Evolutionary conservation across 805 yeast species (phyloP).

Genomic region (Ogataea thermomethanolica): DNA sequence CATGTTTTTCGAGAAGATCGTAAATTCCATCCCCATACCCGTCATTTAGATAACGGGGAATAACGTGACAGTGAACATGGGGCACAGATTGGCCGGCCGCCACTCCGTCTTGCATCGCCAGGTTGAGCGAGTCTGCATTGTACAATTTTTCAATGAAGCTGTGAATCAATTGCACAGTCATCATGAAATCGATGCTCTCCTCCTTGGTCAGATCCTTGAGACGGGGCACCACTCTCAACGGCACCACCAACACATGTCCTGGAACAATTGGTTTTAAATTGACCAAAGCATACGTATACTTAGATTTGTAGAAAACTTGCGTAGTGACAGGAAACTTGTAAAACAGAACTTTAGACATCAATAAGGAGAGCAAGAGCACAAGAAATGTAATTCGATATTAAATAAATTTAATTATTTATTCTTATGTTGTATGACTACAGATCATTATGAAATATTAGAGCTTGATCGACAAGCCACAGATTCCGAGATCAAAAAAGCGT

Average conservation of each 20-base stretch:
- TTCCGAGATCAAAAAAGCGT: constrained; percentile 70
- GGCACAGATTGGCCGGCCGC: constrained; percentile 97
- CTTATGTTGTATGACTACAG: constrained; percentile 18
- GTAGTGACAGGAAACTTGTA: constrained; percentile 51
- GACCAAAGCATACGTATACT: constrained; percentile 77
- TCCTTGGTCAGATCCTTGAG: constrained; percentile 67
- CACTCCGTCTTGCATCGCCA: constrained; percentile 95
- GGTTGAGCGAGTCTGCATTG: constrained; percentile 78
- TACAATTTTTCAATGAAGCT: constrained; percentile 61
- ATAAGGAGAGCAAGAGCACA: background rate
- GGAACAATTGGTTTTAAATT: constrained; percentile 90
- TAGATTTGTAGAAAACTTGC: constrained; percentile 57
- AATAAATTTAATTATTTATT: constrained; percentile 1
- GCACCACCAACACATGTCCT: constrained; percentile 90
- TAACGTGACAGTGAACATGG: constrained; percentile 89
- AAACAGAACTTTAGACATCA: constrained; percentile 38
- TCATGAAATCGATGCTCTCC: constrained; percentile 76
- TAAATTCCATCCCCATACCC: constrained; percentile 70
- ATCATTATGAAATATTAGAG: constrained; percentile 62
- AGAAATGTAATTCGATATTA: background rate
- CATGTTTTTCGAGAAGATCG: constrained; percentile 52
- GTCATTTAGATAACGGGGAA: constrained; percentile 72
- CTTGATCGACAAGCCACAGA: constrained; percentile 51
- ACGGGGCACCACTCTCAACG: constrained; percentile 63
- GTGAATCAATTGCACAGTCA: constrained; percentile 68